Base-by-base conservation (phyloP, 495 filamentous ascomycete genomes). In the Trichoderma virens region DNA sequence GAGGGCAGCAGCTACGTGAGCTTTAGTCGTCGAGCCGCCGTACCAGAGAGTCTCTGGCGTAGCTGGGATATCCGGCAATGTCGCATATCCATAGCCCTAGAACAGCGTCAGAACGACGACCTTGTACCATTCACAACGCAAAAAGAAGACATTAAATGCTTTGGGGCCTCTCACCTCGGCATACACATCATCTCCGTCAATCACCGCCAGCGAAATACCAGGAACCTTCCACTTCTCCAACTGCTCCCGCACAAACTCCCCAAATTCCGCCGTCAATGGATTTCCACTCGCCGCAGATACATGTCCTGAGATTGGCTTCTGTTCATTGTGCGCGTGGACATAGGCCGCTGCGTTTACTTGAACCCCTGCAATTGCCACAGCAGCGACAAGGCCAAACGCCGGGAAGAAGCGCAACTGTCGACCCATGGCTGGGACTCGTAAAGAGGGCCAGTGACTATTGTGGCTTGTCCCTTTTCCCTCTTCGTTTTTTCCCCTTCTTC, bases 81-180 rank as follows among this genome's bases (percentile, higher is more conserved):
- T 66, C 8, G 80, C 74, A 20, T 79, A 66, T 54, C 83, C 83
- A 69, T 85, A 85, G 20, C 81, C 83, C 83, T 86, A 31, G n/a
- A n/a, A n/a, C n/a, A n/a, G n/a, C n/a, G n/a, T n/a, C n/a, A n/a
- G n/a, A n/a, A n/a, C n/a, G n/a, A n/a, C n/a, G n/a, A n/a, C n/a
- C n/a, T n/a, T n/a, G n/a, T n/a, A n/a, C n/a, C n/a, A n/a, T n/a
- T n/a, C n/a, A n/a, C n/a, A n/a, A n/a, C n/a, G n/a, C n/a, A n/a
- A n/a, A n/a, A n/a, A n/a, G n/a, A n/a, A n/a, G n/a, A n/a, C 35
- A 18, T 5, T 16, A 30, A 2, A 7, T 16, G 38, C 38, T 3
- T 41, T 18, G 18, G 38, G 18, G 1, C 2, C 11, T 41, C 38
- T 41, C 68, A 85, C 82, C 71, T 82, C 76, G 41, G 79, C 65